Evolutionary conservation across 2,329 filamentous ascomycete species (phyloP), one percentile per base, ranked within the genome.

Genomic region (Allantophomopsis lycopodina): DNA sequence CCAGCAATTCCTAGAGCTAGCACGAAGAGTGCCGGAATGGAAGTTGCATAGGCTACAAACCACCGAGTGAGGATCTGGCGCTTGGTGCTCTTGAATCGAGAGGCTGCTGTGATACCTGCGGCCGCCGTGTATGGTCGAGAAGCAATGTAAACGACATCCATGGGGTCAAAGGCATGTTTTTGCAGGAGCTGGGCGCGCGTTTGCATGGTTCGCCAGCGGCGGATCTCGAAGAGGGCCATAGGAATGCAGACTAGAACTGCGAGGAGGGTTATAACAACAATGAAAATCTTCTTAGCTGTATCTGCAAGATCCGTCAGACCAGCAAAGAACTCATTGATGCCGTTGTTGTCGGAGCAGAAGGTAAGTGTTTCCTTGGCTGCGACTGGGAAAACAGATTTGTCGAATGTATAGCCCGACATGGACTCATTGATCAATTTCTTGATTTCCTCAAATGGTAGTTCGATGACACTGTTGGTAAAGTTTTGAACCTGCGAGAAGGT

Each of bases 71-170:
- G 69, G 35, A 83, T 73, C 57, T 86, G 79, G 38, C 74, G 71
- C 48, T 70, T 53, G 60, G 60, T 62, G 58, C 73, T 59, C 39
- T 71, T 73, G 60, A 89, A 77, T 42, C 65, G 69, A 38, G 70
- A 71, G 6, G 83, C 75, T 15, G 83, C 50, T 60, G 73, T 79
- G 55, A 94, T 71, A 32, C 88, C 89, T 20, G 71, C 63, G 2
- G 69, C 69, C 1, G 85, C 75, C 1, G 86, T 84, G 50, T 80
- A 76, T 2, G 89, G 87, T 16, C 86, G 76, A 28, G 85, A 88
- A 23, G 81, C 77, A 48, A 95, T 82, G 60, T 95, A 94, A 33
- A 94, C 75, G 30, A 88, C 77, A 55, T 96, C 89, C 69, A 94
- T 77, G 1, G 82, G 73, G 52, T 96, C 87, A 54, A 78, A 77